Percentiles rank a stretch among this genome's conserved stretches.
Evolutionary conservation across 345 rosid species (phyloP).

Genomic region (Pistacia atlantica): DNA sequence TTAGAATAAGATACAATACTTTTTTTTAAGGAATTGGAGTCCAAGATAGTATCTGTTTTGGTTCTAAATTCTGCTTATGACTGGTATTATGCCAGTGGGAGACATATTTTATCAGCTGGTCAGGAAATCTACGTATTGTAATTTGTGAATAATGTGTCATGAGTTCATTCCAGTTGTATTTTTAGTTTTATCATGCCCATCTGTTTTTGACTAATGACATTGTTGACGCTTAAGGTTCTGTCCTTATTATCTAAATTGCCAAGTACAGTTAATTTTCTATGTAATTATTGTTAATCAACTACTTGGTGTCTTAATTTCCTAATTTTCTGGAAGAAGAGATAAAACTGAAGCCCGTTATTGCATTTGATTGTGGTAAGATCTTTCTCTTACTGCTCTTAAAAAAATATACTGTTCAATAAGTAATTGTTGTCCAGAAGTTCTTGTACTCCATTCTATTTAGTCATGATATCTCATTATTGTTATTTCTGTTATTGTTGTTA

Average conservation of each 20-base stretch:
- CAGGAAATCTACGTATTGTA: conserved; percentile 35
- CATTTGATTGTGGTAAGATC: conserved; percentile 87
- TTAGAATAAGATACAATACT: not conserved
- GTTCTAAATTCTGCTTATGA: conserved; percentile 17
- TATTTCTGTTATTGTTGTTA: not conserved
- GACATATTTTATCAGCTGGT: conserved; percentile 96
- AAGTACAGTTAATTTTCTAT: not conserved
- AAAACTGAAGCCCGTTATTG: conserved; percentile 86
- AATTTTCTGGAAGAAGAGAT: conserved; percentile 83
- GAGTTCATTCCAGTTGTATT: not conserved
- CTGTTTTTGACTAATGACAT: not conserved
- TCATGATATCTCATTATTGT: not conserved
- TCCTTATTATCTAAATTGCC: not conserved
- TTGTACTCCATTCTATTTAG: not conserved
- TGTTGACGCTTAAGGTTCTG: not conserved
- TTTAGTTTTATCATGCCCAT: not conserved
- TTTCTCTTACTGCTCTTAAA: conserved; percentile 12
- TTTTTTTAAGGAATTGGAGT: not conserved
- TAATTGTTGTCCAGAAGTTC: not conserved
- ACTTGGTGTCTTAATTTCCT: conserved; percentile 9
- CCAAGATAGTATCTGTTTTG: not conserved
- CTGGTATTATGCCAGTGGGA: conserved; percentile 97
- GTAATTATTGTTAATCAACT: not conserved
- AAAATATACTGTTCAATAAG: not conserved
- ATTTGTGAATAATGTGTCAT: not conserved